These are phyloP conservation scores for Spathaspora sp. DNA, from an alignment of 1,139 yeast species.

Conservation along the genomic window DNA sequence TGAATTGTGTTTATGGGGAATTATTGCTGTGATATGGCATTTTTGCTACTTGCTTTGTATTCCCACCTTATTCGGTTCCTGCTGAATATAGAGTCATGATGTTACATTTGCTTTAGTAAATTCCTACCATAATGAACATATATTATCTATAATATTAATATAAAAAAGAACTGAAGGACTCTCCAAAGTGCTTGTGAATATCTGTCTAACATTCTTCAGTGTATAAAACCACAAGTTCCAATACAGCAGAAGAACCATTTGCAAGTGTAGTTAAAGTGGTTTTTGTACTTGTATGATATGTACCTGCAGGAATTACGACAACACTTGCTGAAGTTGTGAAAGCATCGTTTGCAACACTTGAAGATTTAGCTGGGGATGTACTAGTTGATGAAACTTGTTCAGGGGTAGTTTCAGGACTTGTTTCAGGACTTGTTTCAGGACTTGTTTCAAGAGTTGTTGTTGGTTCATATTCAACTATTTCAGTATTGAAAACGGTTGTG, in stretches of 20 bases:
- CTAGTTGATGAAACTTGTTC: slow-evolving; percentile 6
- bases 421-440: slow-evolving; percentile 5
- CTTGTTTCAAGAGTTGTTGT: slow-evolving; percentile 10
- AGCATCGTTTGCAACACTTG: neutral
- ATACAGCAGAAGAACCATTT: slow-evolving; percentile 30
- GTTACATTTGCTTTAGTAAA: neutral
- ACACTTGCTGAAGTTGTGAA: slow-evolving; percentile 11
- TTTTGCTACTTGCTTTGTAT: too few species aligned
- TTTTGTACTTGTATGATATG: slow-evolving; percentile 24
- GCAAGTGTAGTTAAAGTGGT: slow-evolving; percentile 23
- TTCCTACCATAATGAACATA: neutral
- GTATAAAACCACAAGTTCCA: slow-evolving; percentile 32
- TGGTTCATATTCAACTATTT: neutral
- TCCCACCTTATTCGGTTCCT: too few species aligned
- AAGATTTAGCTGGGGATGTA: neutral
- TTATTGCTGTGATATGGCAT: too few species aligned
- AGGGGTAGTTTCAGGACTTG: slow-evolving; percentile 7
- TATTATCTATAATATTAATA: neutral
- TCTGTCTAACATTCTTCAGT: slow-evolving; percentile 23
- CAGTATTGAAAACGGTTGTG: slow-evolving; percentile 26
- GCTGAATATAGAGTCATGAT: too few species aligned
- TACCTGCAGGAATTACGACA: slow-evolving; percentile 20
- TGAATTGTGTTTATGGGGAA: too few species aligned
- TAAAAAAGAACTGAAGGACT: neutral
- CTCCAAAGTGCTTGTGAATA: neutral